These are phyloP conservation scores for Fusarium sp. DNA, from an alignment of 2,329 filamentous ascomycete species.

Conservation along the genomic window DNA sequence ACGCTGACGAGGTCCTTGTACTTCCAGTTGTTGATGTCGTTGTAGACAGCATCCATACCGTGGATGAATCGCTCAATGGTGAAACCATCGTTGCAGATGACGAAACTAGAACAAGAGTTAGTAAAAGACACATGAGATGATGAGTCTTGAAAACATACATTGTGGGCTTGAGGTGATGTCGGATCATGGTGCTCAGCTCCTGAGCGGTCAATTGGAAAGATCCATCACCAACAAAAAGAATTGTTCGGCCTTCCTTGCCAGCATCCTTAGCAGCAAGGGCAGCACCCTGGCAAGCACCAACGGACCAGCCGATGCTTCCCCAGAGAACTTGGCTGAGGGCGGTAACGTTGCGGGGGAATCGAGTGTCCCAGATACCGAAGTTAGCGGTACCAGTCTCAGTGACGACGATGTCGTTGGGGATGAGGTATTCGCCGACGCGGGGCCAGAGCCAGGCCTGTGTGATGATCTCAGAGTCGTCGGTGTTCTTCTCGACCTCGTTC, in stretches of 20 bases:
- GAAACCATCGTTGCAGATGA: constrained; percentile 89
- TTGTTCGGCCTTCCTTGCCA: constrained; percentile 68
- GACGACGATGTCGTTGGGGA: constrained; percentile 78
- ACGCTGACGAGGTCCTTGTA: constrained; percentile 73
- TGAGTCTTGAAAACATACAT: constrained; percentile 64
- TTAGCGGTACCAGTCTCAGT: constrained; percentile 90
- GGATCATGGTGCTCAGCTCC: constrained; percentile 85
- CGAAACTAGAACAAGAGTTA: constrained; percentile 63
- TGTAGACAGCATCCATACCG: constrained; percentile 81
- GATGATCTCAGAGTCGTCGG: constrained; percentile 58
- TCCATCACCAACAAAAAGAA: constrained; percentile 90
- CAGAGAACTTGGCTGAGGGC: constrained; percentile 82
- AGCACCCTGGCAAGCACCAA: constrained; percentile 69
- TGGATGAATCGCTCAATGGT: constrained; percentile 92
- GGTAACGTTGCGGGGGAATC: constrained; percentile 80
- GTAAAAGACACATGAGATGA: background rate
- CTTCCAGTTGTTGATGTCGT: constrained; percentile 81
- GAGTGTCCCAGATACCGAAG: constrained; percentile 88
- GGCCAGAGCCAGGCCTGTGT: constrained; percentile 83
- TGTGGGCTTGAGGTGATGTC: constrained; percentile 77
- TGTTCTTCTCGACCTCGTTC: constrained; percentile 58
- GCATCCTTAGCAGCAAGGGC: constrained; percentile 78
- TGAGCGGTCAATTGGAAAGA: constrained; percentile 87
- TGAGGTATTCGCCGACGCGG: constrained; percentile 75
- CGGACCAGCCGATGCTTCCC: constrained; percentile 72